Base-by-base conservation (phyloP, 2,329 filamentous ascomycete species). In the Cyphellophora attinorum region DNA sequence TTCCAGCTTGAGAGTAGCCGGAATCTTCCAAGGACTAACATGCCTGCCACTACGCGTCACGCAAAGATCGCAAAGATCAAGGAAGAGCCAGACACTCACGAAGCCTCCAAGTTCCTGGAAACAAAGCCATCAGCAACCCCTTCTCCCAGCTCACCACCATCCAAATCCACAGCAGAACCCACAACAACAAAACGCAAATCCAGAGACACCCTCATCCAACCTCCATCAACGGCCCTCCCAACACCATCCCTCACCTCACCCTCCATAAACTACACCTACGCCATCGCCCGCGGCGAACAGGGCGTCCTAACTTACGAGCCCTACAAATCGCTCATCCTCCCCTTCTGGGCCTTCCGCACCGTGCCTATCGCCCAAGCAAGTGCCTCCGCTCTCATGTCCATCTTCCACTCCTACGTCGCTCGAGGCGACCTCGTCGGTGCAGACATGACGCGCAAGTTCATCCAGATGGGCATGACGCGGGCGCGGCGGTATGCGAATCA, bases 401-500 rank as follows among this genome's bases (percentile, higher is more conserved):
- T 65, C 3, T 79, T 79, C 45, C 49, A 67, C 11, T 55, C 58
- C 6, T 79, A 74, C 46, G 58, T 69, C n/a, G 48, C 51, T 2
- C 46, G 59, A 5, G 57, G 56, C 3, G 74, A 79, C 50, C 75
- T 79, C 37, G 70, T 79, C 1, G 75, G 76, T 8, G 76, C 76
- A 60, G 75, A 79, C 37, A 79, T 79, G 74, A 56, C 64, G 12
- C 59, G 74, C 16, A 79, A 79, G 47, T 79, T 76, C 45, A 62
- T 79, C 5, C 73, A 79, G 51, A 79, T 79, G 75, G 68, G 74
- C 2, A 77, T 77, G 71, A 79, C 74, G 13, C 54, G 75, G 11
- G 67, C 73, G 2, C 72, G 68, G 45, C 53, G 72, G 39, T 77
- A 77, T 55, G 72, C 71, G 11, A 76, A 76, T 40, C 59, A 67